phyloP scores from a whole-genome alignment of 352 stramenopile species.

The Globisporangium emineosum region DNA sequence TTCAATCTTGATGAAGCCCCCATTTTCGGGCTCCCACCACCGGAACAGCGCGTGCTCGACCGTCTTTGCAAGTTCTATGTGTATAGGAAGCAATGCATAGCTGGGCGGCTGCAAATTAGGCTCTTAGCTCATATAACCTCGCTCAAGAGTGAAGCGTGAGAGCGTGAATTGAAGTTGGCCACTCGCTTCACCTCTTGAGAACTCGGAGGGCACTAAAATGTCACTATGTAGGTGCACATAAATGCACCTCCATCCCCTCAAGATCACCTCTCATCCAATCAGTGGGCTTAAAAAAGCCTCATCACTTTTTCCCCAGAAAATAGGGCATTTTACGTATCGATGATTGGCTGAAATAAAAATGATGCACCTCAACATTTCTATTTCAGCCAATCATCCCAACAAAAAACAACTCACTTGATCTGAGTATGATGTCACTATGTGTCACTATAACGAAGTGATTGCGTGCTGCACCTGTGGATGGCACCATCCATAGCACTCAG shows the following conservation, averaged over 20 bases:
- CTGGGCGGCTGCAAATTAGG: background rate
- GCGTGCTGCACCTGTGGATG: background rate
- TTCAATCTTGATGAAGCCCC: background rate
- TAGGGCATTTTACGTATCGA: no score
- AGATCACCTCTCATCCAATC: constrained; percentile 11
- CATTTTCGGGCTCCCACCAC: background rate
- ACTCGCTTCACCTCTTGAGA: background rate
- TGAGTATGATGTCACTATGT: background rate
- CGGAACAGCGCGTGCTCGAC: background rate
- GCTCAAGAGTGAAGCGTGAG: no score
- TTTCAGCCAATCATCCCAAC: background rate
- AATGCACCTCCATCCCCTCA: background rate
- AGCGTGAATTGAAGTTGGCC: background rate
- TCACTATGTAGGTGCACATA: no score
- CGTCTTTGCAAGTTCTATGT: background rate
- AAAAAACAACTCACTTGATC: background rate
- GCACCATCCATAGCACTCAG: no score
- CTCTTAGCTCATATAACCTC: no score
- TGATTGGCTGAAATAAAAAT: no score
- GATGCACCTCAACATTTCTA: constrained; percentile 3
- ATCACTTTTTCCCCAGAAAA: no score
- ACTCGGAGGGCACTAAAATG: background rate
- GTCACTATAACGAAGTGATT: constrained; percentile 8
- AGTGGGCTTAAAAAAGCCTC: background rate
- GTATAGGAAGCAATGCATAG: background rate